Evolutionary conservation across 2,329 filamentous ascomycete genomes (phyloP).

Genomic region (Amauroascus verrucosus): DNA sequence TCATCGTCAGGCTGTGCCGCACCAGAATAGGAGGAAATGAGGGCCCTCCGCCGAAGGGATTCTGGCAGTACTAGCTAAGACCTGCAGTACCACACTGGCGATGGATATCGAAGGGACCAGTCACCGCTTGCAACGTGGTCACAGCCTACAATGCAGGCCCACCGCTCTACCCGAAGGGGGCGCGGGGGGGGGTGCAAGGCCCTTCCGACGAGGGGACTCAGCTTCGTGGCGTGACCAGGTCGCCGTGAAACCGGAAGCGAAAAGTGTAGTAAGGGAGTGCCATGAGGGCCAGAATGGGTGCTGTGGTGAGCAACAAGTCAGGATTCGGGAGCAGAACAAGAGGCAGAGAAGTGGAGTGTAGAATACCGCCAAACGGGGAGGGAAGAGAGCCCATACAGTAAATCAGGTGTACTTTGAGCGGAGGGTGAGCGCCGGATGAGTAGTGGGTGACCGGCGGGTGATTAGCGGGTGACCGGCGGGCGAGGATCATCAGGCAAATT

Average conservation of each 20-base stretch:
- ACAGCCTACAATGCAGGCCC: not conserved
- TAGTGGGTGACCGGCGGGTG: not conserved
- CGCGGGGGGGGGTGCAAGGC: not conserved
- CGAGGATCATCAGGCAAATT: slow-evolving; percentile 1
- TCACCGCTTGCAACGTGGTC: not conserved
- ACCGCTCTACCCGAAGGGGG: not conserved
- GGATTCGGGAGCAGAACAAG: slow-evolving; percentile 1
- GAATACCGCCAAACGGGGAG: not conserved
- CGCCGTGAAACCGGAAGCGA: not conserved
- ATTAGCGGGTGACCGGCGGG: not conserved
- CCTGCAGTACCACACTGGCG: not conserved
- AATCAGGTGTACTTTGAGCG: not conserved
- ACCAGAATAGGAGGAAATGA: slow-evolving; percentile 1
- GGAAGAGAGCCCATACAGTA: not conserved
- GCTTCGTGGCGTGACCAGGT: not conserved
- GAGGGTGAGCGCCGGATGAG: not conserved
- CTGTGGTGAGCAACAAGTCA: slow-evolving; percentile 1
- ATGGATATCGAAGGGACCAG: not conserved
- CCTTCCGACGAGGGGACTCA: not conserved
- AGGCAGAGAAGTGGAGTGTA: slow-evolving; percentile 1
- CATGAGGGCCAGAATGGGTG: not conserved
- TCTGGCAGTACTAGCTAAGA: not conserved
- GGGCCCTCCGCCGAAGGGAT: not conserved
- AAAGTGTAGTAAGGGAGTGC: not conserved
- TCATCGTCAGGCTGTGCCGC: slow-evolving; percentile 2